Evolutionary conservation across 2,329 filamentous ascomycete genomes (phyloP).

Genomic region (Botrytis deweyae): DNA sequence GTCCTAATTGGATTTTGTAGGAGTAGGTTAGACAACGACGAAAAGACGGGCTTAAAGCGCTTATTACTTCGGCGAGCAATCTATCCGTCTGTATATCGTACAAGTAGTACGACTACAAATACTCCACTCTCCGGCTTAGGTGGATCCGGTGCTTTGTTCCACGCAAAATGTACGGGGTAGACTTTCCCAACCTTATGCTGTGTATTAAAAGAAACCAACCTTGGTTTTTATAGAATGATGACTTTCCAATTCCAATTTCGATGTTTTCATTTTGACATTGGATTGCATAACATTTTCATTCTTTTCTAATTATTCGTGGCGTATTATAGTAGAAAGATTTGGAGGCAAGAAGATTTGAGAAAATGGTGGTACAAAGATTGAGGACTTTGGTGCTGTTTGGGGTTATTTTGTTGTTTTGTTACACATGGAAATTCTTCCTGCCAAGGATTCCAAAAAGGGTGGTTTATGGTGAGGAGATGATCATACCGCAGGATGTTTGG

Average conservation of each 20-base stretch:
- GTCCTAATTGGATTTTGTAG: neutral
- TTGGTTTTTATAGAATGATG: neutral
- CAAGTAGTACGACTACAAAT: neutral
- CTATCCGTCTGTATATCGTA: neutral
- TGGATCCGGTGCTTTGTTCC: neutral
- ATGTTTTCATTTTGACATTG: neutral
- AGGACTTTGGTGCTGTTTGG: neutral
- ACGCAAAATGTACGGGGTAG: neutral
- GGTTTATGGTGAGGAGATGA: neutral
- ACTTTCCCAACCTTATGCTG: neutral
- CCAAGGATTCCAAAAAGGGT: neutral
- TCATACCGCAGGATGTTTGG: neutral
- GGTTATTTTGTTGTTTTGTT: neutral
- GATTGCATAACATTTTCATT: neutral
- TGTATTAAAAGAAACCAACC: neutral
- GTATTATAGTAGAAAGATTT: neutral
- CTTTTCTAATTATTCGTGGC: neutral
- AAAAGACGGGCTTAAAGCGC: neutral
- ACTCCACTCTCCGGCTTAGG: neutral
- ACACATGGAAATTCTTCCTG: conserved; percentile 7
- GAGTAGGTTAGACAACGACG: neutral
- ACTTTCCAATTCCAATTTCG: neutral
- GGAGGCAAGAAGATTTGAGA: neutral
- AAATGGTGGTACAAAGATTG: neutral
- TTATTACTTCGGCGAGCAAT: neutral